Evolutionary conservation across 2,329 filamentous ascomycete genomes (phyloP), one percentile per base, ranked within the genome.

Genomic region (Ramularia collo-cygni): DNA sequence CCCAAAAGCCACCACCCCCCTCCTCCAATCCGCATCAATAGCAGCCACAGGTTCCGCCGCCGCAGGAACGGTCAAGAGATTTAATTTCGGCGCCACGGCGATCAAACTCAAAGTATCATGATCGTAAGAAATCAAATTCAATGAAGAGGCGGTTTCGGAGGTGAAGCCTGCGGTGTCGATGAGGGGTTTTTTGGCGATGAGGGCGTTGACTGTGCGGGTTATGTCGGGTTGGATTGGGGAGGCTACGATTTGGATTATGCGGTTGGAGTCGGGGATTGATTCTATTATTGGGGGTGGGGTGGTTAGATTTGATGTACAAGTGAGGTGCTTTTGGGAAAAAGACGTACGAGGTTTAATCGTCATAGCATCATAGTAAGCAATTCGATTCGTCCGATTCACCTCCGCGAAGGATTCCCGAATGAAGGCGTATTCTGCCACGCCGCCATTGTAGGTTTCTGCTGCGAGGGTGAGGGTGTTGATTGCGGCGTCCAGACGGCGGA

Each of bases 351-450:
- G 50, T 14, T 37, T 21, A 29, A 50, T 51, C 12, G 40, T 46
- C 48, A 53, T 51, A 26, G 50, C 50, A 30, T 51, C 43, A 26
- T 43, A 46, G 37, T 50, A 53, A 3, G 50, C 50, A 29, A 49
- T 48, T 8, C 48, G 48, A 40, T 53, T 51, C 12, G 43, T 51
- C 18, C 50, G 50, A 27, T 49, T 51, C 21, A 51, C 43, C 34
- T 46, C 43, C 4, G 43, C 38, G 29, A 50, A 44, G 4, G 50
- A 47, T 30, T 49, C 50, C 13, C 50, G 44, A 12, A 53, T 46
- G 7, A 45, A 32, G 27, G 44, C 29, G 37, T 51, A 52, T 2
- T 24, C 37, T 2, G 43, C 43, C 30, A 24, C 14, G n/a, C 47
- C 47, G 15, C 50, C 50, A 10, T 39, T 48, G 28, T 51, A 51